phyloP scores from a whole-genome alignment of 2,329 filamentous ascomycete species.

The Penicillium corylophilum region DNA sequence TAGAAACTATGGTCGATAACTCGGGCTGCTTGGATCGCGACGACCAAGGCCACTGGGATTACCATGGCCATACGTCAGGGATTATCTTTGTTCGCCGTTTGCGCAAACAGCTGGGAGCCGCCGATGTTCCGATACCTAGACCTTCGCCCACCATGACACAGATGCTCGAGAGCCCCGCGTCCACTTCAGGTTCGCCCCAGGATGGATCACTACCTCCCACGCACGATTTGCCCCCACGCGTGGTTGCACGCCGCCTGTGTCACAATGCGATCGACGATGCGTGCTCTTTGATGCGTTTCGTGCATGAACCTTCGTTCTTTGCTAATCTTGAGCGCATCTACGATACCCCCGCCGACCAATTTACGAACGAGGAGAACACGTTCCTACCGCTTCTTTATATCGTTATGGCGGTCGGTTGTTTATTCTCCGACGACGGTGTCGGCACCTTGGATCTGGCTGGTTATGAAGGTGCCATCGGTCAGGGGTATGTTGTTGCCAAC shows the following conservation, averaged over 20 bases:
- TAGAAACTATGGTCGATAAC: conserved; percentile 93
- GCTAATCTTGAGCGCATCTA: conserved; percentile 75
- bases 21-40: conserved; percentile 89
- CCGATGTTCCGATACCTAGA: conserved; percentile 54
- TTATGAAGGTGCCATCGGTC: conserved; percentile 52
- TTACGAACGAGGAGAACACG: conserved; percentile 63
- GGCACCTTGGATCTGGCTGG: conserved; percentile 49
- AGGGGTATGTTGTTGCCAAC: conserved; percentile 49
- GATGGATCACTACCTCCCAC: conserved; percentile 54
- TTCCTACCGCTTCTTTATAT: conserved; percentile 71
- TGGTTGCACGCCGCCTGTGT: conserved; percentile 57
- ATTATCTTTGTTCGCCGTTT: conserved; percentile 83
- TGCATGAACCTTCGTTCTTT: conserved; percentile 81
- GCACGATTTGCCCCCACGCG: conserved; percentile 67
- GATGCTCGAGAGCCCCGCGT: conserved; percentile 69
- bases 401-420: conserved; percentile 69
- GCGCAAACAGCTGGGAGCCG: conserved; percentile 77
- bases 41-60: conserved; percentile 90
- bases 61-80: conserved; percentile 89
- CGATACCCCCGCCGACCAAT: conserved; percentile 62
- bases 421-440: conserved; percentile 64
- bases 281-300: conserved; percentile 65
- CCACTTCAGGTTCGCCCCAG: conserved; percentile 63
- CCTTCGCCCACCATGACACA: conserved; percentile 50
- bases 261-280: conserved; percentile 62